Base-by-base conservation (phyloP, 345 rosid genomes). In the Firmiana major region DNA sequence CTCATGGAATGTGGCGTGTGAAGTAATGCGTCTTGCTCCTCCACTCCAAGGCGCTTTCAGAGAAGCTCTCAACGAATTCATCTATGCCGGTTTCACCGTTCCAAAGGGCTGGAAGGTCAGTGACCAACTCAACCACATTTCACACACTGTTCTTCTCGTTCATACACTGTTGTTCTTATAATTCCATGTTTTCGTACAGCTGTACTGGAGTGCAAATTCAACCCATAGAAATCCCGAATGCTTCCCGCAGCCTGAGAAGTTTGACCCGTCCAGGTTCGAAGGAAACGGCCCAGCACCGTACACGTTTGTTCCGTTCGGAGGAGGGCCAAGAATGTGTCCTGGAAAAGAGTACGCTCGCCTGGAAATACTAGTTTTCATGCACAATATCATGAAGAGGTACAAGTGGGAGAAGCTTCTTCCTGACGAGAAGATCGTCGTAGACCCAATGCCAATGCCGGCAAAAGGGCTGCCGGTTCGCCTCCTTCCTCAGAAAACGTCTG, bases 251-350 rank as follows among this genome's bases (percentile, higher is more conserved):
- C 82, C 82, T 8, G 78, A 79, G 26, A 79, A 75, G 7, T 79
- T 79, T 17, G 82, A 79, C 9, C 82, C 82, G 0, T 28, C 75
- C 1, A 67, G 82, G 40, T 79, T 79, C 31, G 64, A 79, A 75
- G 82, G 79, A 26, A 74, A n/a, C 0, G 82, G 82, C 24, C 82
- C 82, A 1, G 71, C 64, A 17, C 82, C 82, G 1, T 79, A 75
- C 53, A 79, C 75, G 4, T 79, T 49, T 24, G 82, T 75, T 1
- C 82, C 82, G 0, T 79, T 79, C 5, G 79, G 82, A 69, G 82
- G 82, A 68, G 82, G 82, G 6, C 82, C 82, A 0, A 48, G 82
- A 68, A 79, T 79, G 82, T 79, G 82, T 36, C 82, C 79, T 0
- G 79, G 82, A 3, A 79, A 79, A 49, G 79, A 79, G 31, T 79